Base-by-base conservation (phyloP, 192 early-diverging fungal species). In the Entrophospora sp. region DNA sequence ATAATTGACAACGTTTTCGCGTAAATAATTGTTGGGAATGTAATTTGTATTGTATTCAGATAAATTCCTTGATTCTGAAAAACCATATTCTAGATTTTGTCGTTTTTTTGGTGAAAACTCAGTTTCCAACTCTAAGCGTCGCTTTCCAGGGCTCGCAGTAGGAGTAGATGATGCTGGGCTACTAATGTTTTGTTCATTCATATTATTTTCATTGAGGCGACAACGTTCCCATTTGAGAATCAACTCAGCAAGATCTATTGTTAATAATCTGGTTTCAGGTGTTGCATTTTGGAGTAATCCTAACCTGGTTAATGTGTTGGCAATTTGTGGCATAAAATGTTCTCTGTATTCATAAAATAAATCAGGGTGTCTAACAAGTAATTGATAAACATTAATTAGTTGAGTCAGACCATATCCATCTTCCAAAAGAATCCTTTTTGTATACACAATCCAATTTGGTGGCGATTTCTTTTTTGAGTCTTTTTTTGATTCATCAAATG, bases 331-430 rank as follows among this genome's bases (percentile, higher is more conserved):
- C 35, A 94, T 82, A 72, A 99, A 97, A 69, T 94, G 89, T 51
- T 90, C 85, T 9, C 93, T 82, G 61, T 82, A 85, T 27, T 91
- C 85, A 75, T 91, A 99, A 68, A 97, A 99, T 48, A 95, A 76
- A 46, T 89, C 87, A 0, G 91, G 82, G 30, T 97, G 92, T 16
- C 90, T 86, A 1, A 95, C 85, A 46, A 99, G 80, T 8, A 94
- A 73, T 73, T 94, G 93, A 72, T 95, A 99, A 1, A 97, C 86
- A 45, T 91, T 89, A 24, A 94, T 83, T 30, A 96, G 77, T 66
- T 97, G 93, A 8, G 91, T 81, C 25, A 92, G 80, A 59, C 87
- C 89, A 52, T 96, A 90, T n/a, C 89, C 91, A 69, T 99, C 92
- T 66, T 99, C 97, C 2, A 94, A 81, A 7, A 98, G 79, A 37